These are phyloP conservation scores for Aspergillus sp. DNA, from an alignment of 2,329 filamentous ascomycete species.

Conservation along the genomic window DNA sequence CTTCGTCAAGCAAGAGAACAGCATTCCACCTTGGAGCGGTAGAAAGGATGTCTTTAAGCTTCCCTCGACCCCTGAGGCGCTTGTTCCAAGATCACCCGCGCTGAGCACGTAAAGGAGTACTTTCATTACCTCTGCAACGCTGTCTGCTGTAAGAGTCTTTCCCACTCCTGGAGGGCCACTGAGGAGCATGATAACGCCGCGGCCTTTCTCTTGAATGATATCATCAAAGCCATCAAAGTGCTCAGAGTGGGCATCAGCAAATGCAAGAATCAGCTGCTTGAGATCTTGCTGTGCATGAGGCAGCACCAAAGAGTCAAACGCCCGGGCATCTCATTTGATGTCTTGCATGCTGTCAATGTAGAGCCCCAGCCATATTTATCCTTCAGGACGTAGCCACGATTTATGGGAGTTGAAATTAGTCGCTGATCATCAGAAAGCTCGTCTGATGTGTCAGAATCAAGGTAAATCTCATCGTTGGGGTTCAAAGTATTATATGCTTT, in stretches of 20 bases:
- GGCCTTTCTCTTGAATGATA: slow-evolving; percentile 47
- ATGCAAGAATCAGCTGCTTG: slow-evolving; percentile 43
- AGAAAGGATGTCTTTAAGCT: slow-evolving; percentile 41
- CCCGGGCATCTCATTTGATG: slow-evolving; percentile 40
- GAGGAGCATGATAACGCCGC: slow-evolving; percentile 47
- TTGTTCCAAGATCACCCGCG: slow-evolving; percentile 43
- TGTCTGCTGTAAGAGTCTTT: slow-evolving; percentile 48
- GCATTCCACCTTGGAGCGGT: slow-evolving; percentile 47
- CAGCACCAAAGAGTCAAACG: slow-evolving; percentile 46
- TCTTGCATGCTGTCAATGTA: slow-evolving; percentile 33
- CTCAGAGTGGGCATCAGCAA: slow-evolving; percentile 39
- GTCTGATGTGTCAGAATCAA: slow-evolving; percentile 6
- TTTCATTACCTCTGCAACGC: slow-evolving; percentile 45
- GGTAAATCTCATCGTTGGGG: slow-evolving; percentile 29
- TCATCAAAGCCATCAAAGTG: slow-evolving; percentile 41
- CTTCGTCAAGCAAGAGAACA: slow-evolving; percentile 48
- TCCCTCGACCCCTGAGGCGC: slow-evolving; percentile 37
- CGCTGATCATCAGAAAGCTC: slow-evolving; percentile 37
- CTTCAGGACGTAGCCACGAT: slow-evolving; percentile 45
- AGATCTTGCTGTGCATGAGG: slow-evolving; percentile 32
- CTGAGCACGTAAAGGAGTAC: slow-evolving; percentile 47
- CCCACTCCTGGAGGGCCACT: slow-evolving; percentile 48
- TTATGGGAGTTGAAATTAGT: slow-evolving; percentile 34
- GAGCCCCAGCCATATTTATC: slow-evolving; percentile 35
- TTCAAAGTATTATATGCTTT: slow-evolving; percentile 46